phyloP scores from a whole-genome alignment of 371 early-diverging fungal species.

The Rhizopus delemar region DNA sequence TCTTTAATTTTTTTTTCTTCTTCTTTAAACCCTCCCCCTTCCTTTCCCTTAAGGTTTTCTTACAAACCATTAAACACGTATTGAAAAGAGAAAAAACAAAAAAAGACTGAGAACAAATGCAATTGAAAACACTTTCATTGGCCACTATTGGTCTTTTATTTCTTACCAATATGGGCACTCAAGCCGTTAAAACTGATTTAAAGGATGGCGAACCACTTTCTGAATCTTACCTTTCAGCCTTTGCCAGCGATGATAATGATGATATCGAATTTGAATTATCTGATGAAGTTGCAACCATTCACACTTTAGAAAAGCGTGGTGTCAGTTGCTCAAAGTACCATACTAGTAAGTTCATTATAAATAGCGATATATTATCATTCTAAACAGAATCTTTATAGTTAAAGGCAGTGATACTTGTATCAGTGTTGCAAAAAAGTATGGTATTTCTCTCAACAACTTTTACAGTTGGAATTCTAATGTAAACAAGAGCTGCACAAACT shows the following conservation, averaged over 20 bases:
- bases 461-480: constrained; percentile 40
- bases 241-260: constrained; percentile 29
- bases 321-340: constrained; percentile 29
- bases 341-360: constrained; percentile 15
- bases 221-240: constrained; percentile 29
- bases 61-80: background rate
- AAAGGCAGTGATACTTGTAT: constrained; percentile 39
- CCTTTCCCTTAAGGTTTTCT: constrained; percentile 5
- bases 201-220: constrained; percentile 8
- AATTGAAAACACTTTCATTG: constrained; percentile 28
- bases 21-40: constrained; percentile 7
- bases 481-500: constrained; percentile 36
- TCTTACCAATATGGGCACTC: constrained; percentile 13
- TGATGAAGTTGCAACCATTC: constrained; percentile 14
- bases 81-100: constrained; percentile 3
- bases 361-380: background rate
- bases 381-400: constrained; percentile 17
- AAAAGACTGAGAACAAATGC: constrained; percentile 16
- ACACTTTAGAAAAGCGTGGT: constrained; percentile 21
- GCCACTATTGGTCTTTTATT: constrained; percentile 28
- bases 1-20: constrained; percentile 15
- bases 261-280: constrained; percentile 33
- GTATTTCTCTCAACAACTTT: constrained; percentile 31
- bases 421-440: constrained; percentile 33
- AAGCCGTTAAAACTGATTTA: constrained; percentile 11